phyloP scores from a whole-genome alignment of 2,329 filamentous ascomycete genomes.

The Mycosphaerella arachidis region DNA sequence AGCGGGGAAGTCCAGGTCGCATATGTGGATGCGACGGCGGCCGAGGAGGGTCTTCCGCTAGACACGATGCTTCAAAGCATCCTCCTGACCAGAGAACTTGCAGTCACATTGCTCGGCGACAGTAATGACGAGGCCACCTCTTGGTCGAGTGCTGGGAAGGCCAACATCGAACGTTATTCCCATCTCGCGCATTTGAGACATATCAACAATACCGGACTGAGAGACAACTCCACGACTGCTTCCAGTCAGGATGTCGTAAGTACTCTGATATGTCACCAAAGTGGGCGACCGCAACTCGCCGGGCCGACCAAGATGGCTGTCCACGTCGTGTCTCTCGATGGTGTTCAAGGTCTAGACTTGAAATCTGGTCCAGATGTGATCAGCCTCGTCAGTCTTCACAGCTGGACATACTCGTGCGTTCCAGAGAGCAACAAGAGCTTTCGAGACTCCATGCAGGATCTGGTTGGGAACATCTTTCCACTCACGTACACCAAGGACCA shows the following conservation, averaged over 20 bases:
- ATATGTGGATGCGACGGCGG: neutral
- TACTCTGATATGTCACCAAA: neutral
- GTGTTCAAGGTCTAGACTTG: neutral
- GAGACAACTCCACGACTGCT: neutral
- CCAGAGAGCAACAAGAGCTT: conserved; percentile 3
- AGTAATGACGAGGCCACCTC: neutral
- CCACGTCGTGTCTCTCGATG: neutral
- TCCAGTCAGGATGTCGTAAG: neutral
- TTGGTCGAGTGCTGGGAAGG: neutral
- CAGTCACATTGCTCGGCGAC: neutral
- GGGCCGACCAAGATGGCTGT: neutral
- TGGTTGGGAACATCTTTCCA: neutral
- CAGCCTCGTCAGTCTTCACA: neutral
- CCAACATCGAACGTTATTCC: neutral
- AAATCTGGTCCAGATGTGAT: neutral
- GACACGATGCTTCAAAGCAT: neutral
- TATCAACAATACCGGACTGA: conserved; percentile 1
- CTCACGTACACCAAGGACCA: neutral
- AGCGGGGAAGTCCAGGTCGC: neutral
- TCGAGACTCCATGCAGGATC: neutral
- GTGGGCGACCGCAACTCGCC: neutral
- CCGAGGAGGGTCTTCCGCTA: neutral
- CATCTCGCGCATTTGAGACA: conserved; percentile 2
- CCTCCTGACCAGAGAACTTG: neutral
- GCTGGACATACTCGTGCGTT: conserved; percentile 1